Evolutionary conservation across 768 basidiomycete genomes (phyloP), one percentile per base, ranked within the genome.

Genomic region (Amyloporia xantha): DNA sequence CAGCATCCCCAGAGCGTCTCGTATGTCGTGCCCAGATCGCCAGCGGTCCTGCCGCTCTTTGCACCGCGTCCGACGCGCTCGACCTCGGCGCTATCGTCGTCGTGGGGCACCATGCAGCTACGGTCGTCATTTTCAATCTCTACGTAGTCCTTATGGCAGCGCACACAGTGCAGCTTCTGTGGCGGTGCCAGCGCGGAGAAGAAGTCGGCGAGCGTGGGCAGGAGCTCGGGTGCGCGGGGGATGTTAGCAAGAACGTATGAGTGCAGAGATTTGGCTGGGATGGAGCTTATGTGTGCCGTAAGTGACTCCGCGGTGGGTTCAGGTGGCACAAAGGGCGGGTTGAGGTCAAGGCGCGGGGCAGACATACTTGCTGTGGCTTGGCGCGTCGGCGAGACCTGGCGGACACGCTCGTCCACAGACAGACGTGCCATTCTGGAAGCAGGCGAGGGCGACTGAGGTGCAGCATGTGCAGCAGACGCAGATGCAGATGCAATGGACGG

Each of bases 11-110:
- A 91, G 1, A 81, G 67, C 0, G 87, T 77, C 62, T 77, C 75
- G 50, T 73, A 71, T 21, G 60, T 67, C 36, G 55, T 54, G 73
- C 66, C 66, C 19, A 47, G 52, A 7, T 47, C 47, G 4, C 56
- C 53, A 3, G 54, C 38, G 20, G 44, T 65, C 26, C 59, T 57
- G 37, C 55, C 53, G 25, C 56, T 53, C 44, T 56, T 59, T 3
- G 71, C 66, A 1, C 33, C 48, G 1, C 62, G 58, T 3, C 72
- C 68, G 9, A 83, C 71, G 26, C 82, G 74, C 59, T 83, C 82
- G 2, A 90, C 85, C 47, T 81, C 69, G 0, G 87, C 81, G 55
- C 85, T 87, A 30, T 90, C 87, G 60, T 91, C 87, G 56, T 90
- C 87, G 55, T 91, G 87, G 3, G 81, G 70, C 2, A 89, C 76